Evolutionary conservation across 495 filamentous ascomycete species (phyloP), one percentile per base, ranked within the genome.

Genomic region (Immersiella caudata): DNA sequence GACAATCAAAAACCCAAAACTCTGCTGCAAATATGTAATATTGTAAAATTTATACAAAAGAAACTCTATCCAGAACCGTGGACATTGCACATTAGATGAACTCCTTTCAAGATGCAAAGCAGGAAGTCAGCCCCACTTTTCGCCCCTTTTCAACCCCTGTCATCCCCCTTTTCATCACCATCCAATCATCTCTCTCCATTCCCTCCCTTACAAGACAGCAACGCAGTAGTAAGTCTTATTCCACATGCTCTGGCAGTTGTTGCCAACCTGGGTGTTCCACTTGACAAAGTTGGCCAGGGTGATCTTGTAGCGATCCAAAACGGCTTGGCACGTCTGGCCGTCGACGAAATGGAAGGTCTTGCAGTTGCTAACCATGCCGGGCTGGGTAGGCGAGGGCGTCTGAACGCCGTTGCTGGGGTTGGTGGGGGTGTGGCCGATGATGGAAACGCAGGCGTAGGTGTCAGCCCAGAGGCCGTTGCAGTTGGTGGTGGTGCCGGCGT

Each of bases 261-360:
- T 56, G 9, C 59, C 59, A 16, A 66, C 58, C 1, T 65, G 70
- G 40, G 78, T 79, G 65, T 80, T 79, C 73, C 78, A 81, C 62
- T 65, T 67, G 58, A 72, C 71, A 27, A 80, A 74, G 64, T 77
- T 60, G 20, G 60, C 57, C 8, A 75, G 49, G 57, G 73, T 71
- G 60, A 81, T 80, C 0, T 71, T 63, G 56, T 72, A 60, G 11
- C 29, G 22, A 12, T 68, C 56, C 20, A 75, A 75, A 40, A 86
- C 74, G 54, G 67, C 71, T 11, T 67, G 62, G 68, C 84, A 86
- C 67, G 72, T 78, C 64, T 86, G 80, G 25, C 81, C 81, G 2
- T 66, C 22, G 12, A 83, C 79, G 22, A 77, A 70, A 69, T 81
- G 75, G 71, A 81, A 85, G 52, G 74, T 69, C 60, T 78, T 73